Conservation (phyloP, 164 flowering plant genomes). For the Magnolia sinica region DNA sequence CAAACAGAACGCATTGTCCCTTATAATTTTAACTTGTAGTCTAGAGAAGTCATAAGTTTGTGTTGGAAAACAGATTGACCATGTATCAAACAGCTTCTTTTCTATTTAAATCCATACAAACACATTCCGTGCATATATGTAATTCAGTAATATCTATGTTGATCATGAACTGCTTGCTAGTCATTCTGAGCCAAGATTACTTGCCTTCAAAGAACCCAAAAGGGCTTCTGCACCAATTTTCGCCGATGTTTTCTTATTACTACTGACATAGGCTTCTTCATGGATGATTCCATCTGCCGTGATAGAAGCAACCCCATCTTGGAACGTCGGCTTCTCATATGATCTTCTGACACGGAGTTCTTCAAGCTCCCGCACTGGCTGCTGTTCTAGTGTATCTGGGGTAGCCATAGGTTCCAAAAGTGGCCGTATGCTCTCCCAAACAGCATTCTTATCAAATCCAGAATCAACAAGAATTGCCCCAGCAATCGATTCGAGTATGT, state of each 20-base stretch:
- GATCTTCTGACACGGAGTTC: slow-evolving; percentile 38
- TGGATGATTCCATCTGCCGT: slow-evolving; percentile 36
- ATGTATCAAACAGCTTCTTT: too few relatives aligned
- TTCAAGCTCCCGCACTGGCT: slow-evolving; percentile 59
- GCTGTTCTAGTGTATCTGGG: slow-evolving; percentile 49
- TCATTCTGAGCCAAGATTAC: background rate
- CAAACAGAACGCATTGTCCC: too few relatives aligned
- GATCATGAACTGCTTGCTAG: too few relatives aligned
- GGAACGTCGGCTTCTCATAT: slow-evolving; percentile 13
- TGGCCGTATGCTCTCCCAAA: slow-evolving; percentile 60
- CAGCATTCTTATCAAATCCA: slow-evolving; percentile 46
- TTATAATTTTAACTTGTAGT: too few relatives aligned
- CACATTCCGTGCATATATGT: too few relatives aligned
- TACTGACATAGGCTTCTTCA: slow-evolving; percentile 26
- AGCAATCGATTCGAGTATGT: slow-evolving; percentile 84
- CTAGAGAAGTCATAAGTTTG: too few relatives aligned
- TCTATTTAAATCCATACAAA: too few relatives aligned
- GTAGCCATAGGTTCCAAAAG: slow-evolving; percentile 66
- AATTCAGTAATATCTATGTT: too few relatives aligned
- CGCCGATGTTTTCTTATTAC: slow-evolving; percentile 37
- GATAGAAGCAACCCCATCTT: slow-evolving; percentile 33
- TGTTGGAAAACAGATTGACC: too few relatives aligned
- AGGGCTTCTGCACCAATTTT: slow-evolving; percentile 48
- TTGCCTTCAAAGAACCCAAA: slow-evolving; percentile 39
- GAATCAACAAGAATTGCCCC: slow-evolving; percentile 86